phyloP scores from a whole-genome alignment of 1,284 basidiomycete species.

The Fomes fomentarius region DNA sequence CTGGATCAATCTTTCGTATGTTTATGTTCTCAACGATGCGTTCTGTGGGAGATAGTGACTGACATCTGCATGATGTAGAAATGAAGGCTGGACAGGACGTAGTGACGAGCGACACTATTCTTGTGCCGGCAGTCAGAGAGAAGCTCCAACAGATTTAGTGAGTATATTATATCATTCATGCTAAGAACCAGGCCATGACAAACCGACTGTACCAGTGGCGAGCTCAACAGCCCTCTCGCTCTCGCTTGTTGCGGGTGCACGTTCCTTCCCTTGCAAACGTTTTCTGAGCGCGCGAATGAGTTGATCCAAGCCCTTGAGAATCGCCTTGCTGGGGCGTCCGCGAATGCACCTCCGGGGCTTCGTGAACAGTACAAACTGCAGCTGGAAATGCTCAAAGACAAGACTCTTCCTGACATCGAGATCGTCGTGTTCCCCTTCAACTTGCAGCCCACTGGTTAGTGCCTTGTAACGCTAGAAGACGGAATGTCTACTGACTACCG shows the following conservation, averaged over 20 bases:
- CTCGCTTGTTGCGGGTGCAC: constrained; percentile 14
- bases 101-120: constrained; percentile 30
- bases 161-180: neutral
- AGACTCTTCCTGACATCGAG: constrained; percentile 12
- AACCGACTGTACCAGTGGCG: neutral
- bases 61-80: constrained; percentile 16
- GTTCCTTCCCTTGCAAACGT: constrained; percentile 11
- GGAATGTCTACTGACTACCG: too few relatives aligned
- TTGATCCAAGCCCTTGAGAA: constrained; percentile 5
- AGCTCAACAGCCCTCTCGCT: neutral
- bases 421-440: constrained; percentile 17
- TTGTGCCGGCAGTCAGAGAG: constrained; percentile 23
- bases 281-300: neutral
- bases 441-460: constrained; percentile 14
- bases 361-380: constrained; percentile 15
- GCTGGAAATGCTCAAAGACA: constrained; percentile 7
- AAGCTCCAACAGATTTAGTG: constrained; percentile 30
- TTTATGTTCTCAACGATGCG: too few relatives aligned
- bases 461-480: too few relatives aligned
- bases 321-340: neutral
- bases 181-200: neutral
- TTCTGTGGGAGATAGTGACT: too few relatives aligned
- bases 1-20: constrained; percentile 12
- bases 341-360: constrained; percentile 4
- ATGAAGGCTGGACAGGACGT: constrained; percentile 27